Base-by-base conservation (phyloP, 2,329 filamentous ascomycete genomes). In the Sporothrix sp. region DNA sequence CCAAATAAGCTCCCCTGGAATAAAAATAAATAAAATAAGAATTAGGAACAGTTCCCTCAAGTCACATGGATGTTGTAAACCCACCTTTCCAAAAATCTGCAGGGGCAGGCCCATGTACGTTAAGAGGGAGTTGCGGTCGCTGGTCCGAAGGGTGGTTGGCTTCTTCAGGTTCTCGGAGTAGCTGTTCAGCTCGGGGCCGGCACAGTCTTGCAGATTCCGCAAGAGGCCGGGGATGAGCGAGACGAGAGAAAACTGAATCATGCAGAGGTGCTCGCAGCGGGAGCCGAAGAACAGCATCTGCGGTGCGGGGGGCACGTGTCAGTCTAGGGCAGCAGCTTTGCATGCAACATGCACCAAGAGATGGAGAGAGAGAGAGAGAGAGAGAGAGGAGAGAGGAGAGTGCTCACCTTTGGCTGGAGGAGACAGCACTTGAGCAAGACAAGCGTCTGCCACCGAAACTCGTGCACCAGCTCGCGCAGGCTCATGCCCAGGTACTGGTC, bases 221-320 rank as follows among this genome's bases (percentile, higher is more conserved):
- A 97, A 82, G 52, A 98, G 79, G 53, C 90, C 89, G 42, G 93
- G 93, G 70, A 98, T 94, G 61, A 98, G 74, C 48, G 91, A 96
- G 59, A 98, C 84, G 40, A 98, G 78, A 38, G 91, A 93, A 70
- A 97, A 98, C 66, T 98, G 93, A 69, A 95, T 90, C 86, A 97
- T 95, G 76, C 93, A 98, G 58, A 98, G 72, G 57, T 86, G 79
- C 67, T 98, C 93, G 67, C 93, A 97, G 60, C 89, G 82, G n/a
- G 91, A 89, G 55, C 93, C 90, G 61, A 97, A 98, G 71, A 98
- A 97, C 49, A 98, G 82, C 85, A 97, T 97, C 90, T 95, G 7
- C 4, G n/a, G n/a, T n/a, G n/a, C n/a, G n/a, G n/a, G n/a, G n/a
- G n/a, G n/a, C n/a, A n/a, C n/a, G n/a, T n/a, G n/a, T n/a, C n/a